These are phyloP conservation scores for Huntiella savannae DNA, from an alignment of 2,329 filamentous ascomycete species.

Conservation along the genomic window DNA sequence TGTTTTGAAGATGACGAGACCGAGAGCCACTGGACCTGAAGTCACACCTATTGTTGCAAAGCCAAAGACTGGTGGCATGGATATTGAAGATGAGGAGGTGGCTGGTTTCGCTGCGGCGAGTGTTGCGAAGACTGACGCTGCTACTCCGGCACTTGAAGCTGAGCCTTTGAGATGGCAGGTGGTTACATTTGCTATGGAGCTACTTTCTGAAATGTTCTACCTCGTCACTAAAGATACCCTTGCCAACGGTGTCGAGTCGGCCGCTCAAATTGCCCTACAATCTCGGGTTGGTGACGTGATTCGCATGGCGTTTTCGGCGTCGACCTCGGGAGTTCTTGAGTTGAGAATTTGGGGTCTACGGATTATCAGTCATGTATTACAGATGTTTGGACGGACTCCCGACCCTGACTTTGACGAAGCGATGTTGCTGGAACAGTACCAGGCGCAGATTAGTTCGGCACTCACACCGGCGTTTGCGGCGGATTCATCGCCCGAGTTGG, in stretches of 20 bases:
- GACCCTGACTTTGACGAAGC: constrained; percentile 97
- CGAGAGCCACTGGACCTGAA: background rate
- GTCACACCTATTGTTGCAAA: background rate
- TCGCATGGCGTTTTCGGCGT: constrained; percentile 91
- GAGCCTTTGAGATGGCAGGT: constrained; percentile 93
- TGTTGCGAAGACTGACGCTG: constrained; percentile 5
- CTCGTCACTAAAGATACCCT: constrained; percentile 57
- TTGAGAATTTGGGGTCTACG: constrained; percentile 79
- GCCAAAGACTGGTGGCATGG: constrained; percentile 33
- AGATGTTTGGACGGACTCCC: constrained; percentile 87
- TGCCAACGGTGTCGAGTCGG: constrained; percentile 57
- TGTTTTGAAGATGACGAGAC: constrained; percentile 65
- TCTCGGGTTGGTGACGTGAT: constrained; percentile 78
- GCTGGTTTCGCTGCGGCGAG: constrained; percentile 72
- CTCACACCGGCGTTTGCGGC: constrained; percentile 89
- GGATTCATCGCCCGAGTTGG: constrained; percentile 88
- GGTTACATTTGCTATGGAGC: constrained; percentile 78
- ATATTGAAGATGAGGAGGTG: constrained; percentile 88
- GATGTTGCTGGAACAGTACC: constrained; percentile 90
- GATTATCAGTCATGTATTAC: constrained; percentile 82
- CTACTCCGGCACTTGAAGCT: constrained; percentile 37
- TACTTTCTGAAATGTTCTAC: constrained; percentile 63
- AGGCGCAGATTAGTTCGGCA: constrained; percentile 93
- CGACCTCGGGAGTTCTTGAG: constrained; percentile 79
- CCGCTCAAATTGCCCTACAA: constrained; percentile 62